Evolutionary conservation across 202 grass and related monocot species (phyloP).

Genomic region (Dendrocalamus latiflorus): DNA sequence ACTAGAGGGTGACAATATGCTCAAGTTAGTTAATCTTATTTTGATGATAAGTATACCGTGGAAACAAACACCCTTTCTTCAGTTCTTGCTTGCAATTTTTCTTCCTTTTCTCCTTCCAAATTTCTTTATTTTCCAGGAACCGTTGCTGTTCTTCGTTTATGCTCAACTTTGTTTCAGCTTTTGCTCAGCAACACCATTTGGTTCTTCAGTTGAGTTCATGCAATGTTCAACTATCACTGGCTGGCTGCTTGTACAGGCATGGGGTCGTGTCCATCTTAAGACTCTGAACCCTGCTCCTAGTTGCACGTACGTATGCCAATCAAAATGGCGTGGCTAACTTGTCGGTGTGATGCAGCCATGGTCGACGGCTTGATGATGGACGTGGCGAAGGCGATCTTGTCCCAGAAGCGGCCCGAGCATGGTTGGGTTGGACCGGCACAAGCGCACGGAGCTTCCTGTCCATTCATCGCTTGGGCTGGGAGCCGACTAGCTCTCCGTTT

Average conservation of each 20-base stretch:
- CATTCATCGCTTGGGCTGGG: too few species aligned
- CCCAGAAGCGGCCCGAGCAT: too few species aligned
- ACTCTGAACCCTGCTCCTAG: neutral
- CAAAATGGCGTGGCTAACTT: too few species aligned
- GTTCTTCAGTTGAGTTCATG: neutral
- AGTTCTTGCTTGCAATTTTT: neutral
- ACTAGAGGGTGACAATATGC: neutral
- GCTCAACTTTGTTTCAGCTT: neutral
- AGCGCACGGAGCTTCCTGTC: too few species aligned
- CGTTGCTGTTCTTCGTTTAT: too few species aligned
- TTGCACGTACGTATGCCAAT: neutral
- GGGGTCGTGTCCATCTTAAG: neutral
- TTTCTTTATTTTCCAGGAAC: neutral
- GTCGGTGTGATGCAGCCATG: too few species aligned
- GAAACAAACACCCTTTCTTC: neutral
- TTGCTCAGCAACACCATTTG: neutral
- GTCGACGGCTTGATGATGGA: too few species aligned
- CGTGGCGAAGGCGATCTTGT: too few species aligned
- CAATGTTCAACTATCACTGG: neutral
- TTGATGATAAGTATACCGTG: constrained; percentile 18
- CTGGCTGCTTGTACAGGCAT: neutral
- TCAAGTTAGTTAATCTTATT: neutral
- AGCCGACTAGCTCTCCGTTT: too few species aligned
- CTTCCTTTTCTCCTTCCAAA: neutral
- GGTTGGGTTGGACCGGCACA: too few species aligned